phyloP scores from a whole-genome alignment of 139 green algal genomes.

The Auxenochlorella pyrenoidosa region DNA sequence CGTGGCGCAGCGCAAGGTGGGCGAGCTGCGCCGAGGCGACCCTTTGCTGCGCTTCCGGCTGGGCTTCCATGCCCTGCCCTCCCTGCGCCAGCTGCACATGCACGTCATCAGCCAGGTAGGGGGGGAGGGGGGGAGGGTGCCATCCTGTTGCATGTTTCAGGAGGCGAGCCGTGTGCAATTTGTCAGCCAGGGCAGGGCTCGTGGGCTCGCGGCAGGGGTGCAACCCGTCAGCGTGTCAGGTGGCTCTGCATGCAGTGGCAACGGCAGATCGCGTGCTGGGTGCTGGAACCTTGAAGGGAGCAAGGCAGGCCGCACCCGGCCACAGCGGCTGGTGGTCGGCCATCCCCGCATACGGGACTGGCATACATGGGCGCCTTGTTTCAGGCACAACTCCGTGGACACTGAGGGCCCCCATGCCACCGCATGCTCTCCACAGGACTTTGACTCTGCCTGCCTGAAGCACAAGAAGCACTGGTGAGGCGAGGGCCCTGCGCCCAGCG shows the following conservation, averaged over 20 bases:
- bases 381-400: too few species aligned
- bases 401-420: too few species aligned
- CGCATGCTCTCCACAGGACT: constrained; percentile 55
- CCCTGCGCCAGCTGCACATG: constrained; percentile 89
- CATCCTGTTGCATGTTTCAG: not conserved
- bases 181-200: too few species aligned
- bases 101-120: constrained; percentile 79
- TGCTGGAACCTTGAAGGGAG: too few species aligned
- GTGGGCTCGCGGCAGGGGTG: too few species aligned
- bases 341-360: too few species aligned
- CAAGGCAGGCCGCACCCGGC: too few species aligned
- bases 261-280: not conserved
- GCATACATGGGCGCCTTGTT: too few species aligned
- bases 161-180: too few species aligned
- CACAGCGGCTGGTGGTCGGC: too few species aligned
- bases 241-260: not conserved
- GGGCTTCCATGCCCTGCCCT: constrained; percentile 86
- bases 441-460: constrained; percentile 71
- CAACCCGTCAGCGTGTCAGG: not conserved
- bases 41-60: constrained; percentile 54
- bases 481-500: not conserved
- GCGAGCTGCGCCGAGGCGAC: not conserved
- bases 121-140: too few species aligned
- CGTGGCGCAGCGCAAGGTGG: not conserved
- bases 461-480: constrained; percentile 84